Evolutionary conservation across 495 filamentous ascomycete genomes (phyloP), one percentile per base, ranked within the genome.

Genomic region (Elaphomyces granulatus): DNA sequence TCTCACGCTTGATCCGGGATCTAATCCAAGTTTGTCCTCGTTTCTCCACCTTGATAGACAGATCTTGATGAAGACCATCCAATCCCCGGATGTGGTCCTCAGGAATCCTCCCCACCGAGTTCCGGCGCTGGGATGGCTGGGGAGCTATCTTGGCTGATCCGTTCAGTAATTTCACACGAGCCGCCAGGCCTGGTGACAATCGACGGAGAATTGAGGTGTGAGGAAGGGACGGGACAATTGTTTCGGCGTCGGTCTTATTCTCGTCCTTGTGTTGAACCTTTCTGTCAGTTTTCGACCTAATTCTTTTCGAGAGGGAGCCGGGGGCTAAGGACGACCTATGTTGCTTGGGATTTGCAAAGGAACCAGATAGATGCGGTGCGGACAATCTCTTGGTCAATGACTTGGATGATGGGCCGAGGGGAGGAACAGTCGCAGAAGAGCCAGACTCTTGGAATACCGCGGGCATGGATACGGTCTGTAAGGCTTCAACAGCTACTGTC

Each of bases 81-180:
- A 83, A 64, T 42, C 77, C 71, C 45, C 77, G 71, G 26, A 88
- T 62, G 32, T 84, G 77, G 40, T 79, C 71, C 58, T 83, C 75
- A 4, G 81, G 76, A 9, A 88, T 80, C 37, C 81, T 73, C 43
- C 83, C 83, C 41, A 85, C 67, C 42, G 66, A 50, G 36, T 71
- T 68, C 40, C 58, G 53, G 16, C 43, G 46, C 35, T 51, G 54
- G 16, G 52, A 56, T 14, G 55, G 58, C 40, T 51, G 63, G 42
- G 54, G 48, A 15, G 48, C 55, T 41, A 23, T 66, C 62, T 58
- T 67, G 51, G 42, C 70, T 63, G 56, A 79, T 64, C 61, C 54
- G 51, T 81, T 77, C 32, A 87, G 60, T 30, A 78, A 67, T 51
- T 81, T 83, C 41, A 87, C 73, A 56, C 82, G 78, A 36, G 80